Evolutionary conservation across 2,329 filamentous ascomycete genomes (phyloP).

Genomic region (Coniochaeta ligniaria): DNA sequence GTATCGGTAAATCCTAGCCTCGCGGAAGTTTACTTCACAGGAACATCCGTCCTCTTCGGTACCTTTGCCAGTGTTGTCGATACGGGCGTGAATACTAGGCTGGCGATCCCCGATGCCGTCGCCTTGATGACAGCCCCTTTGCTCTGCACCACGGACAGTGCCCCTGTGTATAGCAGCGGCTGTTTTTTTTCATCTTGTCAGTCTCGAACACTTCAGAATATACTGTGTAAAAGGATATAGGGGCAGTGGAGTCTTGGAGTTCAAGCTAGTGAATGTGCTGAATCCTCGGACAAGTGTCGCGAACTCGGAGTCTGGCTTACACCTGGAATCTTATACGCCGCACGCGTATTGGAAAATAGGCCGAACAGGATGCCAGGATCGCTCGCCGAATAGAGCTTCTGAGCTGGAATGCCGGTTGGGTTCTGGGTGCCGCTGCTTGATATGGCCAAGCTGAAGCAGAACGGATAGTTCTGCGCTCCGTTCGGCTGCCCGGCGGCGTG

Average conservation of each 20-base stretch:
- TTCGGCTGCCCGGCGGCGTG: constrained; percentile 10
- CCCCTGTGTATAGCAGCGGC: constrained; percentile 19
- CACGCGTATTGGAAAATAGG: constrained; percentile 8
- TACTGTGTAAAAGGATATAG: too few relatives aligned
- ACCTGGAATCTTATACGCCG: constrained; percentile 10
- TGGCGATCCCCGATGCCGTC: constrained; percentile 15
- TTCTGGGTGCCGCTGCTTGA: constrained; percentile 8
- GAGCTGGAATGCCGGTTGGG: constrained; percentile 8
- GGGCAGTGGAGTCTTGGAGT: too few relatives aligned
- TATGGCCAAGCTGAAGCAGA: constrained; percentile 11
- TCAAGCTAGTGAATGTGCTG: neutral
- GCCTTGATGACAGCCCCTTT: constrained; percentile 16
- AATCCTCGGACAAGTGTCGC: neutral
- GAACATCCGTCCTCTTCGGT: neutral
- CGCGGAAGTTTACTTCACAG: neutral
- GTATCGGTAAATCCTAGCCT: neutral
- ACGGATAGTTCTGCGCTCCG: constrained; percentile 13
- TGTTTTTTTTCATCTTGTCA: constrained; percentile 1
- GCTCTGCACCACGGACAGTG: constrained; percentile 15
- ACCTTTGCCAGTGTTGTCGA: neutral
- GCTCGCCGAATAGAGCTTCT: constrained; percentile 8
- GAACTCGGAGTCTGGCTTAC: constrained; percentile 2
- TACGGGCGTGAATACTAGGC: constrained; percentile 9
- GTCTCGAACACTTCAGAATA: neutral
- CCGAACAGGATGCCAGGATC: constrained; percentile 12